phyloP scores from a whole-genome alignment of 2,329 filamentous ascomycete species.

The Elsinoe australis region DNA sequence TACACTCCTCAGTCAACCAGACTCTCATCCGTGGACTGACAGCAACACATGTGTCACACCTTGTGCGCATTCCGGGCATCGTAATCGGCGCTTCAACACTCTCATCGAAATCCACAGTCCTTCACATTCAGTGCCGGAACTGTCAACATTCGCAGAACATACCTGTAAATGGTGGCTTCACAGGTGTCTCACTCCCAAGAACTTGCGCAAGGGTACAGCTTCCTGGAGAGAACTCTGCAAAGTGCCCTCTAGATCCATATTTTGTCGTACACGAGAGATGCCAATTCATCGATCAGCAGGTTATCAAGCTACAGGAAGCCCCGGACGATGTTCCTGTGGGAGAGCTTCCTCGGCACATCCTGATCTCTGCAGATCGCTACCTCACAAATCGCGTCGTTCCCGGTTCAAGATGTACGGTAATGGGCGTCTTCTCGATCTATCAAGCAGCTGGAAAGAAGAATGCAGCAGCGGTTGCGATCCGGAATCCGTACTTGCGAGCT shows the following conservation, averaged over 20 bases:
- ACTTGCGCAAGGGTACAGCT: slow-evolving; percentile 55
- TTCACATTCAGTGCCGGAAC: slow-evolving; percentile 81
- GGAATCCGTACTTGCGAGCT: slow-evolving; percentile 87
- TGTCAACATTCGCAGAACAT: slow-evolving; percentile 67
- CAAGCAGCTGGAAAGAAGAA: slow-evolving; percentile 67
- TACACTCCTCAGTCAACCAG: slow-evolving; percentile 84
- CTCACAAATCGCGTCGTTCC: slow-evolving; percentile 93
- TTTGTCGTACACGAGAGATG: slow-evolving; percentile 93
- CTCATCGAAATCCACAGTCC: slow-evolving; percentile 84
- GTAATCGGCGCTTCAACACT: slow-evolving; percentile 95
- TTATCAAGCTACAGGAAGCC: slow-evolving; percentile 95
- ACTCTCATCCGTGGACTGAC: slow-evolving; percentile 92
- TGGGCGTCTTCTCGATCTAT: slow-evolving; percentile 97
- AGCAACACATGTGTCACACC: slow-evolving; percentile 81
- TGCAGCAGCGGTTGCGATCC: slow-evolving; percentile 85
- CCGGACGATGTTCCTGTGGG: slow-evolving; percentile 96
- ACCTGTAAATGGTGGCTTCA: slow-evolving; percentile 74
- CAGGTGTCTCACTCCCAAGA: slow-evolving; percentile 75
- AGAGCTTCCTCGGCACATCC: slow-evolving; percentile 86
- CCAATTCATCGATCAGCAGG: slow-evolving; percentile 92
- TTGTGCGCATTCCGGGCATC: slow-evolving; percentile 95
- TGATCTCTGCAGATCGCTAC: slow-evolving; percentile 94
- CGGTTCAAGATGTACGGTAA: slow-evolving; percentile 87
- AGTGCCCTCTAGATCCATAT: slow-evolving; percentile 90
- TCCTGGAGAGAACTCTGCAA: slow-evolving; percentile 57